Conservation (phyloP, 1,284 basidiomycete genomes). For the Irpex sp. region DNA sequence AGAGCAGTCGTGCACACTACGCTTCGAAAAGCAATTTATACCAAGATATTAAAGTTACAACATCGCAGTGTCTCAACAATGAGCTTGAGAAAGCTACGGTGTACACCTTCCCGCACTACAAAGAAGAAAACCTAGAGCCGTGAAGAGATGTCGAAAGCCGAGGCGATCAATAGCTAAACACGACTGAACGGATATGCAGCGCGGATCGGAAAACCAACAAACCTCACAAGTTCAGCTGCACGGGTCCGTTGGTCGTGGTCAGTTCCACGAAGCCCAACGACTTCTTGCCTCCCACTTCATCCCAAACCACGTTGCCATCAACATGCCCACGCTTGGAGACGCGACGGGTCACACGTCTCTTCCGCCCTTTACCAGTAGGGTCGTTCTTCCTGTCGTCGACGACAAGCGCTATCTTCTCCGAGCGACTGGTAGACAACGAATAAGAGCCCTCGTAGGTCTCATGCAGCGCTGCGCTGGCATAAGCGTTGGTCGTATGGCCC, state of each 20-base stretch:
- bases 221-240: slow-evolving; percentile 3
- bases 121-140: neutral
- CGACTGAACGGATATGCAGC: neutral
- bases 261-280: slow-evolving; percentile 10
- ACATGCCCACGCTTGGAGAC: neutral
- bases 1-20: too few species aligned
- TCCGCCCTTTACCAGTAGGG: neutral
- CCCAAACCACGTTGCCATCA: neutral
- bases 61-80: neutral
- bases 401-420: neutral
- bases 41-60: neutral
- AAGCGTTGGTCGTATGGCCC: slow-evolving; percentile 28
- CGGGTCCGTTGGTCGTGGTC: slow-evolving; percentile 13
- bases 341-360: neutral
- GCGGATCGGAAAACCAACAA: neutral
- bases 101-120: neutral
- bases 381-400: neutral
- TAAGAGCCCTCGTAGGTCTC: slow-evolving; percentile 41
- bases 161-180: neutral
- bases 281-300: neutral
- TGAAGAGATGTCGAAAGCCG: neutral
- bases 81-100: neutral
- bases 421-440: neutral
- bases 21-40: neutral
- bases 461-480: slow-evolving; percentile 28